Conservation (phyloP, 169 alveolate genomes). For the Eimeria praecox region DNA sequence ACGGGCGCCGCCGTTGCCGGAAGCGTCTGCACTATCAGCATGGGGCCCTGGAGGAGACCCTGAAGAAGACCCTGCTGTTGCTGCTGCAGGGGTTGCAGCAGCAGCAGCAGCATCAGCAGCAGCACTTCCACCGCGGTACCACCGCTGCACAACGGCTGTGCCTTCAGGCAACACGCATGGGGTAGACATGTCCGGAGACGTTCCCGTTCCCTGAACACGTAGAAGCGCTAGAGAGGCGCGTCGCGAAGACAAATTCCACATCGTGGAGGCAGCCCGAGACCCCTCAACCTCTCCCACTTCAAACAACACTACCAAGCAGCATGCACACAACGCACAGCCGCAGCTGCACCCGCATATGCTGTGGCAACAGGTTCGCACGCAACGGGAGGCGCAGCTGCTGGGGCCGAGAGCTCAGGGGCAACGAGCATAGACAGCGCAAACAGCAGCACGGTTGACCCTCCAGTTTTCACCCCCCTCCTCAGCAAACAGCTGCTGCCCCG, state of each 20-base stretch:
- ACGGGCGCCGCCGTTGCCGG: no score
- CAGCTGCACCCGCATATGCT: conserved; percentile 24
- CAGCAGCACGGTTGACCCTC: background rate
- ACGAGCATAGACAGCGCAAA: background rate
- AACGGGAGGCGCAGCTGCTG: background rate
- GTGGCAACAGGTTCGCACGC: background rate
- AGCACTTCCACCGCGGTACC: background rate
- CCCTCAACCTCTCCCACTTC: conserved; percentile 1
- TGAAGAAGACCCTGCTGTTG: background rate
- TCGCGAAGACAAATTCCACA: conserved; percentile 21
- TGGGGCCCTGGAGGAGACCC: background rate
- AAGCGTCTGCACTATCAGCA: background rate
- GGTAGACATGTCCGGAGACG: background rate
- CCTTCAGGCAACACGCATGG: conserved; percentile 57
- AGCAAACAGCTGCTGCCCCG: background rate
- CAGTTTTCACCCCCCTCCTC: background rate
- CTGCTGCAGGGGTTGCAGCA: background rate
- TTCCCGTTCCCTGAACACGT: background rate
- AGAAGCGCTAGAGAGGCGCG: conserved; percentile 22
- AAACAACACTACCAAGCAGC: background rate
- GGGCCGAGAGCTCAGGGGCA: background rate
- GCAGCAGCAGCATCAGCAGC: conserved; percentile 1
- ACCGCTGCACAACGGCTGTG: conserved; percentile 35
- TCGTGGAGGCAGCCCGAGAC: conserved; percentile 9
- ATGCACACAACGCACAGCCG: background rate